Evolutionary conservation across 768 basidiomycete species (phyloP).

Genomic region (Kwoniella botswanensis): DNA sequence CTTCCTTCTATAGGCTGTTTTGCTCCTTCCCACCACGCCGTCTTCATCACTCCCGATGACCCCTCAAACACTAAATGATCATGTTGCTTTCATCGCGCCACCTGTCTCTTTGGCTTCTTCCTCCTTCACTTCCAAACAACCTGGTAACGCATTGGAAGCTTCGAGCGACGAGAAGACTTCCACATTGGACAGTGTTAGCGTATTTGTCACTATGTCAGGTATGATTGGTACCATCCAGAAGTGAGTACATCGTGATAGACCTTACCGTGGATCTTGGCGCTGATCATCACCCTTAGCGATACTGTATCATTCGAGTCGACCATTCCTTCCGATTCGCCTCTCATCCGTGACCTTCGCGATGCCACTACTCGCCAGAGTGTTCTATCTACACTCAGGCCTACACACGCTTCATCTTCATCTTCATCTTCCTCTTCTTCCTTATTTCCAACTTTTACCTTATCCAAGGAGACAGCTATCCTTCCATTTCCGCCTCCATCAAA

Average conservation of each 20-base stretch:
- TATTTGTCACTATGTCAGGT: constrained; percentile 78
- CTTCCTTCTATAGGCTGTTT: constrained; percentile 68
- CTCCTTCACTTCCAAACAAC: constrained; percentile 26
- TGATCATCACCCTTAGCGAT: constrained; percentile 28
- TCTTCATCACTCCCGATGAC: constrained; percentile 67
- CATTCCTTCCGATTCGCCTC: constrained; percentile 56
- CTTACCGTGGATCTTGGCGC: background rate
- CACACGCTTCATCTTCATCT: constrained; percentile 13
- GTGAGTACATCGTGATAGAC: constrained; percentile 60
- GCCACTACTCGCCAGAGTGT: constrained; percentile 31
- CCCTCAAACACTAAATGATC: constrained; percentile 79
- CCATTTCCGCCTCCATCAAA: constrained; percentile 56
- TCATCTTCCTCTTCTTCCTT: constrained; percentile 4
- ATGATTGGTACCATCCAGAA: constrained; percentile 72
- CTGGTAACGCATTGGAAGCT: constrained; percentile 24
- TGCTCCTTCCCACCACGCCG: constrained; percentile 74
- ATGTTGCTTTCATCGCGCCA: constrained; percentile 72
- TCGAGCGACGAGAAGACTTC: constrained; percentile 53
- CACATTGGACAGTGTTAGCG: constrained; percentile 7
- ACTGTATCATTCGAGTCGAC: constrained; percentile 62
- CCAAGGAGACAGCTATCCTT: constrained; percentile 59
- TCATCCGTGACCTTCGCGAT: constrained; percentile 44
- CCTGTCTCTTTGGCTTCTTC: constrained; percentile 57
- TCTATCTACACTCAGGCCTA: constrained; percentile 42
- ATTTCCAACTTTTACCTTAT: constrained; percentile 59